Conservation (phyloP, 176 grass and related monocot genomes). For the Cenchrus fungigraminus region DNA sequence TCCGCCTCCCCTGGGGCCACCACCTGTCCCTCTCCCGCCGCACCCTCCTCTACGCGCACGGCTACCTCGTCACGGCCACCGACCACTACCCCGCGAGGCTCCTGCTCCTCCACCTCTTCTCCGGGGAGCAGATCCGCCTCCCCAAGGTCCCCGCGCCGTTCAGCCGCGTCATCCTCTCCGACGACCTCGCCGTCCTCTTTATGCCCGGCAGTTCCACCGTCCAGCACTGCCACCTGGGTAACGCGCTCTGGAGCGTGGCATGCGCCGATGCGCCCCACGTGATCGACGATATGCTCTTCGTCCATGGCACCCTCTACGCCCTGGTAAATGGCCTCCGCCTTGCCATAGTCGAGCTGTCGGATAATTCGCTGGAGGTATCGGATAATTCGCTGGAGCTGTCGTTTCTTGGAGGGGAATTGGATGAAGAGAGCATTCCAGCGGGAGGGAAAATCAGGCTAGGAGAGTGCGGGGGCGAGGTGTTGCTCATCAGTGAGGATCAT, state of each 20-base stretch:
- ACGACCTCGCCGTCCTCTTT: slow-evolving; percentile 54
- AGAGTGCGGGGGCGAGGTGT: slow-evolving; percentile 47
- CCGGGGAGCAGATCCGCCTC: slow-evolving; percentile 60
- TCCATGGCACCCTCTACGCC: slow-evolving; percentile 54
- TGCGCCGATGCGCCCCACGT: neutral
- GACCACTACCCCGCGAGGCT: slow-evolving; percentile 49
- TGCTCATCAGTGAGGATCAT: slow-evolving; percentile 57
- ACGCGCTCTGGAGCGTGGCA: slow-evolving; percentile 57
- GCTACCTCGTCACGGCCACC: slow-evolving; percentile 68
- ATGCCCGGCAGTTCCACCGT: slow-evolving; percentile 6
- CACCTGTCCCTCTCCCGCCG: slow-evolving; percentile 40
- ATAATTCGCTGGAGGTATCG: slow-evolving; percentile 18
- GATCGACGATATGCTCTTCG: slow-evolving; percentile 74
- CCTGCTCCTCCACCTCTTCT: slow-evolving; percentile 74
- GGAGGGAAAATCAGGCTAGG: slow-evolving; percentile 46
- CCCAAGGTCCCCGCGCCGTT: slow-evolving; percentile 53
- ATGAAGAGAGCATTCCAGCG: neutral
- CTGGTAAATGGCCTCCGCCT: slow-evolving; percentile 55
- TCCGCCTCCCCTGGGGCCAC: slow-evolving; percentile 57
- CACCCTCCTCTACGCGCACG: slow-evolving; percentile 59
- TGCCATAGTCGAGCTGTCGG: slow-evolving; percentile 43
- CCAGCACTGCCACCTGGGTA: slow-evolving; percentile 52
- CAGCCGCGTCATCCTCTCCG: slow-evolving; percentile 56
- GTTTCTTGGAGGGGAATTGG: slow-evolving; percentile 34
- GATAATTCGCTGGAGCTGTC: slow-evolving; percentile 30